Evolutionary conservation across 352 stramenopile species (phyloP).

Genomic region (Pythium chondricola): DNA sequence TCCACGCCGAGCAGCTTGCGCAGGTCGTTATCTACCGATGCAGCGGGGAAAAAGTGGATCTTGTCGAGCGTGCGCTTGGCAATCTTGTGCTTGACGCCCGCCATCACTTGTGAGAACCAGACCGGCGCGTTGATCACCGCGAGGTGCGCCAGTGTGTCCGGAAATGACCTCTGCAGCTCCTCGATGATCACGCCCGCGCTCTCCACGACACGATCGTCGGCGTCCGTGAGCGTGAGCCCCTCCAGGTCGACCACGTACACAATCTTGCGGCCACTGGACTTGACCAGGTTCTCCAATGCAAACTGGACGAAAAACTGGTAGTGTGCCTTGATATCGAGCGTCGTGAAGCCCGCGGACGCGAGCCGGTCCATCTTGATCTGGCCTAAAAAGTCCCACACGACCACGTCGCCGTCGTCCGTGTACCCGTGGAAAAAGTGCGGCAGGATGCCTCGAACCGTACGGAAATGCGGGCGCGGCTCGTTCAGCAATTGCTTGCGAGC

Average conservation of each 20-base stretch:
- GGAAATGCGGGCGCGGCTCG: slow-evolving; percentile 63
- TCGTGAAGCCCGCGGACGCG: slow-evolving; percentile 59
- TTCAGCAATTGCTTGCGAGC: slow-evolving; percentile 31
- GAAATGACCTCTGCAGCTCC: slow-evolving; percentile 53
- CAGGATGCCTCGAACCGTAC: slow-evolving; percentile 58
- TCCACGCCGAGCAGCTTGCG: slow-evolving; percentile 59
- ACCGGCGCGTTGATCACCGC: slow-evolving; percentile 65
- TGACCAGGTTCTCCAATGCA: slow-evolving; percentile 59
- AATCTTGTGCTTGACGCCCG: slow-evolving; percentile 39
- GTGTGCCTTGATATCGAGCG: slow-evolving; percentile 56
- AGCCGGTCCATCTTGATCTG: slow-evolving; percentile 77
- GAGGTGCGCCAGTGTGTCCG: slow-evolving; percentile 50
- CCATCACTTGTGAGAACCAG: slow-evolving; percentile 82
- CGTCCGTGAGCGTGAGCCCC: slow-evolving; percentile 59
- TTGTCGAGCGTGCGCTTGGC: slow-evolving; percentile 64
- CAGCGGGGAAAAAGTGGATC: slow-evolving; percentile 45
- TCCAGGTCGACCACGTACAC: slow-evolving; percentile 79
- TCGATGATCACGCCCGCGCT: slow-evolving; percentile 44
- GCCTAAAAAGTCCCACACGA: slow-evolving; percentile 76
- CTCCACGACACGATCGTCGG: slow-evolving; percentile 65
- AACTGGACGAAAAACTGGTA: slow-evolving; percentile 79
- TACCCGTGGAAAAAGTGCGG: slow-evolving; percentile 78
- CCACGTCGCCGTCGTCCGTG: slow-evolving; percentile 51
- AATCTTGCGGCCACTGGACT: slow-evolving; percentile 50
- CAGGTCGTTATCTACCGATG: slow-evolving; percentile 38